Conservation (phyloP, 495 filamentous ascomycete genomes). For the Xeromyces bisporus region DNA sequence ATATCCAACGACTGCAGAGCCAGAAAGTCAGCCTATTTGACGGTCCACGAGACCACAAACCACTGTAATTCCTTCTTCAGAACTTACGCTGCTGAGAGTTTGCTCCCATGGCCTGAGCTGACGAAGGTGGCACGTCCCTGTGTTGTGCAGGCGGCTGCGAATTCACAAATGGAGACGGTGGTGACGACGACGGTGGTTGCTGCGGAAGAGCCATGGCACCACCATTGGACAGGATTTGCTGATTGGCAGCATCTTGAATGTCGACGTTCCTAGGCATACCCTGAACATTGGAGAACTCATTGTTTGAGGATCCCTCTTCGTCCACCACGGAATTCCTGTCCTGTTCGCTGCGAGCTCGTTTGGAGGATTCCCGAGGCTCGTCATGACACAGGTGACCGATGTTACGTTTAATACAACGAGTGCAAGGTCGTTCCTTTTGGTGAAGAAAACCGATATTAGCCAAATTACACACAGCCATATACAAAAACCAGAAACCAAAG, state of each 20-base stretch:
- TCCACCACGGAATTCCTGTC: conserved; percentile 38
- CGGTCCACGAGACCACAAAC: conserved; percentile 4
- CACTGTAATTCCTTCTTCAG: too few relatives aligned
- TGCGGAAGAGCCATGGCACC: conserved; percentile 17
- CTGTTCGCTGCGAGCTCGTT: conserved; percentile 57
- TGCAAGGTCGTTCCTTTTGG: conserved; percentile 76
- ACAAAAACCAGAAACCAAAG: conserved; percentile 3
- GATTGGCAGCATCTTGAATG: conserved; percentile 23
- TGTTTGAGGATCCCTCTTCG: conserved; percentile 38
- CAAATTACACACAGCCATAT: not conserved
- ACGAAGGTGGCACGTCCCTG: conserved; percentile 15
- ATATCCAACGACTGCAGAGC: conserved; percentile 40
- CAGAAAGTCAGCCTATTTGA: conserved; percentile 12
- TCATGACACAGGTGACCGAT: conserved; percentile 98
- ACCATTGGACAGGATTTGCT: conserved; percentile 25
- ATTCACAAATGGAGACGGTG: conserved; percentile 13
- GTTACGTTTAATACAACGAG: conserved; percentile 94
- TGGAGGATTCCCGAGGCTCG: conserved; percentile 68
- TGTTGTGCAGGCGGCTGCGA: conserved; percentile 19
- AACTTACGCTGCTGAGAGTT: conserved; percentile 64
- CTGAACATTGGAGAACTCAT: conserved; percentile 23
- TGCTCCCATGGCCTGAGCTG: conserved; percentile 31
- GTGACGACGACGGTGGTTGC: not conserved
- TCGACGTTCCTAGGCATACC: conserved; percentile 25
- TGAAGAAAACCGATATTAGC: too few relatives aligned